Evolutionary conservation across 2,329 filamentous ascomycete species (phyloP), one percentile per base, ranked within the genome.

Genomic region (Colletotrichum sp.): DNA sequence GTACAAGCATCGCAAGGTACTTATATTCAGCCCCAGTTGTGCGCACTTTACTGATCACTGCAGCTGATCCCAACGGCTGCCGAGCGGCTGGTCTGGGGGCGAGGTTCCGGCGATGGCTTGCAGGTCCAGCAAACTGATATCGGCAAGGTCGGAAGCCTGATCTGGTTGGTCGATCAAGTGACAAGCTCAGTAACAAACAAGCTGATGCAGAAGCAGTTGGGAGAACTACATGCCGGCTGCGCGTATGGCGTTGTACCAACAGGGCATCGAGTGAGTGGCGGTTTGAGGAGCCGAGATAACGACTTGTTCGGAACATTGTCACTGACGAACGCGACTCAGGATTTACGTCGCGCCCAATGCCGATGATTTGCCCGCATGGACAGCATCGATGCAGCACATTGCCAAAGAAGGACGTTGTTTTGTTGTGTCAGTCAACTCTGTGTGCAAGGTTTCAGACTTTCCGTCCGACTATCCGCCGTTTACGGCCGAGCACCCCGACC

Each of bases 51-150:
- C 71, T 77, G 52, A 75, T 55, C 49, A 25, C 74, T 22, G 64
- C 16, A 52, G 75, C 70, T 87, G 65, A 82, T 87, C 29, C 85
- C 85, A 8, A 87, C 85, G 3, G 85, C 82, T 6, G 84, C 80
- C n/a, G 85, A 87, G 69, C 78, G 85, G 16, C 77, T 87, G 3
- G 82, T 87, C 4, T 87, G 85, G 85, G 85, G 96, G 32, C 80
- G 84, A 67, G 85, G 85, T 22, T 80, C 85, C 16, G 85, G 86
- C 32, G 85, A 87, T 62, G 83, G 83, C 2, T 79, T 87, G 11
- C 80, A 82, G 29, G 85, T 87, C 19, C 82, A 84, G 8, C 81
- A 86, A 73, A 85, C 84, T 5, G 84, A 85, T 30, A 82, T 86
- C 34, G 85, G 85, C 5, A 86, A 84, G 70, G 83, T 86, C 16